These are phyloP conservation scores for Alisma plantagoaquatica DNA, from an alignment of 106 monocot species.

Conservation along the genomic window DNA sequence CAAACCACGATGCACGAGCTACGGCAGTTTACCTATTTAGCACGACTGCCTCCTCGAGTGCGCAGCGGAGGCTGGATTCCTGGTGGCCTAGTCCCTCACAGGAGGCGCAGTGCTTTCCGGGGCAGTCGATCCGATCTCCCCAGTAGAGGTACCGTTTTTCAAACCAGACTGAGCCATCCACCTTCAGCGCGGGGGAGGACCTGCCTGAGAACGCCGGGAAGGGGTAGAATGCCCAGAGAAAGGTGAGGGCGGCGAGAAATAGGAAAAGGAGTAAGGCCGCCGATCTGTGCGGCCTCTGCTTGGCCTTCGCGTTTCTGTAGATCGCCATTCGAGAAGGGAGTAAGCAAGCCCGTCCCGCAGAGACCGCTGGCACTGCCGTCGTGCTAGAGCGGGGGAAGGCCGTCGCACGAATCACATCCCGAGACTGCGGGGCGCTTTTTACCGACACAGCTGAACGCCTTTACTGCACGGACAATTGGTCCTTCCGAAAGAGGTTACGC, in stretches of 20 bases:
- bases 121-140: conserved; percentile 80
- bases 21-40: conserved; percentile 83
- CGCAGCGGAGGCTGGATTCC: conserved; percentile 93
- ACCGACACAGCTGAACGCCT: no score
- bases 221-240: conserved; percentile 9
- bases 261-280: conserved; percentile 18
- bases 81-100: conserved; percentile 97
- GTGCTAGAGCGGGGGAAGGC: no score
- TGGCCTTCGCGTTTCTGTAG: conserved; percentile 19
- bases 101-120: conserved; percentile 86
- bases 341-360: no score
- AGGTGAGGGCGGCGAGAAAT: conserved; percentile 13
- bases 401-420: no score
- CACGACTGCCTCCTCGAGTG: conserved; percentile 83
- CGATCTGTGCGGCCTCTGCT: conserved; percentile 25
- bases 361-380: no score
- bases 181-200: neutral
- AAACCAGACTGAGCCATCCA: conserved; percentile 5
- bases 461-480: no score
- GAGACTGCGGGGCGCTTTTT: no score
- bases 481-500: no score
- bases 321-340: conserved; percentile 42
- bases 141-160: conserved; percentile 78
- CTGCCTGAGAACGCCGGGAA: conserved; percentile 20
- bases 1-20: no score